Base-by-base conservation (phyloP, 257 asterid species). In the Verbascum thapsus region DNA sequence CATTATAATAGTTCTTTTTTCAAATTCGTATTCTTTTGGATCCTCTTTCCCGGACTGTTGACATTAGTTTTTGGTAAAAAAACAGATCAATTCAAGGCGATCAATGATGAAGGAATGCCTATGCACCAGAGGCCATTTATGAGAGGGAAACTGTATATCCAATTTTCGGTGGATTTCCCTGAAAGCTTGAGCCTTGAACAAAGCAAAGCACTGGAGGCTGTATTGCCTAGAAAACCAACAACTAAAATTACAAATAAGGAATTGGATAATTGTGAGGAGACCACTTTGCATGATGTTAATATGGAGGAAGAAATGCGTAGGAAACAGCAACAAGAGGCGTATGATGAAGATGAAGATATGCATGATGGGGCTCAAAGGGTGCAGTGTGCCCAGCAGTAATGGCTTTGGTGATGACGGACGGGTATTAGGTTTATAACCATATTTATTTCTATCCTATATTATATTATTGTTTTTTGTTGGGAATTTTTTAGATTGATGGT, bases 41-140 rank as follows among this genome's bases (percentile, higher is more conserved):
- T 11, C 22, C 34, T 19, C 37, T 55, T 26, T 22, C 43, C 12
- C 38, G 8, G 15, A 51, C 4, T 62, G 19, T 22, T 62, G 40
- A 51, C 43, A 9, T 41, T 7, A n/a, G 35, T 22, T n/a, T 1
- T 19, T 65, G 13, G 32, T 23, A n/a, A n/a, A n/a, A 18, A 10
- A 49, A 49, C 88, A 90, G 97, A 90, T 76, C 85, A 77, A 56
- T 84, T 69, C 67, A 90, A 87, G 84, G 95, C 97, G 17, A 87
- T 90, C 43, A 87, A 90, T 48, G 97, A 90, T 50, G 97, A 90
- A 76, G 97, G 97, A n/a, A 90, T 90, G 97, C 91, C 91, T 10
- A 78, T 84, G 75, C 85, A 90, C 74, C 87, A 81, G 68, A 84
- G 86, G 81, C 76, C 95, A 23, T 86, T 86, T 79, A 86, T 89